Conservation (phyloP, 2,329 filamentous ascomycete species). For the Fusarium sp. region DNA sequence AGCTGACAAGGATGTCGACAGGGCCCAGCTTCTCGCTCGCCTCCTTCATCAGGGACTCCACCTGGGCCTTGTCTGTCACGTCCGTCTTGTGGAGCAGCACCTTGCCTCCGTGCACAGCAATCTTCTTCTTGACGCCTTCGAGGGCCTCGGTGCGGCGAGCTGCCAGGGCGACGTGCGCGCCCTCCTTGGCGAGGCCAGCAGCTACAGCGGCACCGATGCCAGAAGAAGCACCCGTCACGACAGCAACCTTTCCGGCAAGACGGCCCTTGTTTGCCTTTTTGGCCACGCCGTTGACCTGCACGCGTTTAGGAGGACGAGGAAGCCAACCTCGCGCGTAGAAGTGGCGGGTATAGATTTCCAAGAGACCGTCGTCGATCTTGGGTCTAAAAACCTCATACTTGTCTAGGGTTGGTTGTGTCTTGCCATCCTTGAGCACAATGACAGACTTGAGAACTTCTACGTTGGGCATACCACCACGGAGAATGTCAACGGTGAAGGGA, state of each 20-base stretch:
- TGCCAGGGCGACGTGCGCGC: constrained; percentile 77
- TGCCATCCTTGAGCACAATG: constrained; percentile 78
- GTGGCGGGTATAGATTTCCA: constrained; percentile 82
- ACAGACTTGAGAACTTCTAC: constrained; percentile 77
- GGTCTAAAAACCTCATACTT: constrained; percentile 69
- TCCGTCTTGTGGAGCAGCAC: constrained; percentile 78
- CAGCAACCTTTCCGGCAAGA: constrained; percentile 75
- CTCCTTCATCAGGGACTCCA: constrained; percentile 72
- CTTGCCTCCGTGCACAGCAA: constrained; percentile 69
- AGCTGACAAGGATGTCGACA: constrained; percentile 82
- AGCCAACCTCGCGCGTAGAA: constrained; percentile 87
- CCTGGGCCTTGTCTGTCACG: constrained; percentile 74
- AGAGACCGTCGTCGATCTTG: constrained; percentile 75
- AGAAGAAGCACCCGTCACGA: constrained; percentile 83
- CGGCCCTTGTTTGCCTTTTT: constrained; percentile 60
- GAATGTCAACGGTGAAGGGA: constrained; percentile 81
- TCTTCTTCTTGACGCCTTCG: constrained; percentile 72
- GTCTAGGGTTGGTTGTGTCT: constrained; percentile 70
- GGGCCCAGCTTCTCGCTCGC: constrained; percentile 73
- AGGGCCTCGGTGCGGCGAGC: constrained; percentile 78
- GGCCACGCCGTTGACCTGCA: constrained; percentile 46
- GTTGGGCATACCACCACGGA: constrained; percentile 83
- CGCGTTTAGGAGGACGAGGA: constrained; percentile 67
- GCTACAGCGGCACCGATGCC: constrained; percentile 84
- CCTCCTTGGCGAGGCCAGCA: constrained; percentile 74